A percentile compares a stretch with the other conserved stretches of the same genome.
Conservation (phyloP, 2,329 filamentous ascomycete genomes). For the Trichoderma aggressivum region DNA sequence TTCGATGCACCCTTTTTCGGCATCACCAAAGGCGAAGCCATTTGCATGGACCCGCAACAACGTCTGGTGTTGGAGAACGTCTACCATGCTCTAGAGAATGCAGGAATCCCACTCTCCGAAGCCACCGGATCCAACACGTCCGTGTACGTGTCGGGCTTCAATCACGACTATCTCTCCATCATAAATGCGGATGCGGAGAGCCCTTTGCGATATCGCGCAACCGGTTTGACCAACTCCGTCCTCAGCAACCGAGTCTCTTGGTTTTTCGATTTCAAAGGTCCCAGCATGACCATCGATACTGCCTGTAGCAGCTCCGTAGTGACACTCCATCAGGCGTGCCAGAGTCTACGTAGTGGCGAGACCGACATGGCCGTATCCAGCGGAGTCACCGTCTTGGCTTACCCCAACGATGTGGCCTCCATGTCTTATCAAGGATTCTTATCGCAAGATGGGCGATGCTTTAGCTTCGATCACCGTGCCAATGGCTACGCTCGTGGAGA, state of each 20-base stretch:
- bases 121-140: background rate
- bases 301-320: slow-evolving; percentile 48
- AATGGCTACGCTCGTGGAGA: slow-evolving; percentile 48
- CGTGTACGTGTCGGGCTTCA: slow-evolving; percentile 11
- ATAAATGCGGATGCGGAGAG: slow-evolving; percentile 24
- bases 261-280: slow-evolving; percentile 45
- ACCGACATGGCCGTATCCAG: slow-evolving; percentile 36
- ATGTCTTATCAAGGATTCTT: slow-evolving; percentile 12
- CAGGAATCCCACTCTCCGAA: background rate
- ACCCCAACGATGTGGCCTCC: slow-evolving; percentile 18
- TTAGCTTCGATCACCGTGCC: slow-evolving; percentile 38
- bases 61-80: slow-evolving; percentile 13
- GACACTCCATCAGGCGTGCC: slow-evolving; percentile 42
- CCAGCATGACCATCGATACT: slow-evolving; percentile 49
- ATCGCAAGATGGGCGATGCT: slow-evolving; percentile 16
- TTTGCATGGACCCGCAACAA: slow-evolving; percentile 10
- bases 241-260: slow-evolving; percentile 47
- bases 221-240: slow-evolving; percentile 41
- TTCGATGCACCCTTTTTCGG: slow-evolving; percentile 15
- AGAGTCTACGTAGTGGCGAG: slow-evolving; percentile 26
- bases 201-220: slow-evolving; percentile 40
- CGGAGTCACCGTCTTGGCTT: slow-evolving; percentile 41
- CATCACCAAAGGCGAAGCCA: slow-evolving; percentile 1
- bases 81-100: slow-evolving; percentile 13
- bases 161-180: slow-evolving; percentile 7